Conservation (phyloP, 768 basidiomycete genomes). For the Phanerodontia chrysosporium region DNA sequence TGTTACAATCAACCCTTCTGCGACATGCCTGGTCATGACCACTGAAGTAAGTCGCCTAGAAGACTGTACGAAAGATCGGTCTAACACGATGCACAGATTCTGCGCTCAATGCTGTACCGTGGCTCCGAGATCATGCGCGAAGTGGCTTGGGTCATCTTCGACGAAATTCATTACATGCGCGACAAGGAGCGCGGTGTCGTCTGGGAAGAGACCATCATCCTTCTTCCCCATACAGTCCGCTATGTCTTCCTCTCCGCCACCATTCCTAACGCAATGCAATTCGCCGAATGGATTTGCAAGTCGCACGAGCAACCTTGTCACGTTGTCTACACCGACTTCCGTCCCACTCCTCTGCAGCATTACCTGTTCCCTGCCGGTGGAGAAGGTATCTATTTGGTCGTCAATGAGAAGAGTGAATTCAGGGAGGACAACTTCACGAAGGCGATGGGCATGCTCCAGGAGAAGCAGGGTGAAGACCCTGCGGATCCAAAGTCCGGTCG, state of each 20-base stretch:
- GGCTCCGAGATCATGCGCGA: conserved; percentile 99
- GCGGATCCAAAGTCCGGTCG: conserved; percentile 82
- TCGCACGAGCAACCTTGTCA: conserved; percentile 98
- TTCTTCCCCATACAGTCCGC: conserved; percentile 92
- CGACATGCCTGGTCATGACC: conserved; percentile 98
- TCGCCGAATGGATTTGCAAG: conserved; percentile 98
- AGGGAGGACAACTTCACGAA: conserved; percentile 96
- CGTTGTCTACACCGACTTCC: conserved; percentile 98
- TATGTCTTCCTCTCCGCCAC: conserved; percentile 99
- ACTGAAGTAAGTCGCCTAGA: conserved; percentile 69
- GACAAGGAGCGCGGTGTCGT: conserved; percentile 99
- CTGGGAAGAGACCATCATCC: conserved; percentile 98
- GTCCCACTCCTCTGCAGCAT: conserved; percentile 96
- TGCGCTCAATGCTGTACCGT: conserved; percentile 97
- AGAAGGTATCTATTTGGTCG: conserved; percentile 95
- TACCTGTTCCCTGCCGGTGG: conserved; percentile 97
- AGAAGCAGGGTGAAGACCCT: conserved; percentile 84
- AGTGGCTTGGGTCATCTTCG: conserved; percentile 99
- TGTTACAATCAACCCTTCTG: conserved; percentile 96
- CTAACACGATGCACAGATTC: conserved; percentile 60
- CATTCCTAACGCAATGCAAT: conserved; percentile 99
- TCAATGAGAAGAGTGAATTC: conserved; percentile 98
- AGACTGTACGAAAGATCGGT: background rate
- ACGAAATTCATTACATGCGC: conserved; percentile 99
- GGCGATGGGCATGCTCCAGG: conserved; percentile 92